These are phyloP conservation scores for Fraxinus sp. DNA, from an alignment of 305 asterid species.

Conservation along the genomic window DNA sequence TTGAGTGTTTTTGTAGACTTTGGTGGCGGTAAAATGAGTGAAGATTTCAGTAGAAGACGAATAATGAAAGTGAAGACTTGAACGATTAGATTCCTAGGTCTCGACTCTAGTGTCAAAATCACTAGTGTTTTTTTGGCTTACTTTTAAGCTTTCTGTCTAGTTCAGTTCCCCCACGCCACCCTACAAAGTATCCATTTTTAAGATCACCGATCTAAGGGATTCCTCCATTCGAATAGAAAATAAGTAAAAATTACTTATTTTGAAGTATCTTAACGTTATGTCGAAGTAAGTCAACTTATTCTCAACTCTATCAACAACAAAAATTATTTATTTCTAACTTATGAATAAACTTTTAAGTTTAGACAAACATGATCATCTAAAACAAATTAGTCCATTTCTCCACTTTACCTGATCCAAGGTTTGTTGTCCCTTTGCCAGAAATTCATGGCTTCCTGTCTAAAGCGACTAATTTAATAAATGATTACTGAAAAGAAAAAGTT, in stretches of 20 bases:
- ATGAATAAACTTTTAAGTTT: background rate
- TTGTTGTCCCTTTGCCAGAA: slow-evolving; percentile 34
- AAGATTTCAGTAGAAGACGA: slow-evolving; percentile 32
- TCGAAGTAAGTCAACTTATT: too few relatives aligned
- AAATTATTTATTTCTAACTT: background rate
- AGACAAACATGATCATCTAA: background rate
- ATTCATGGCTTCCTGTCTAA: slow-evolving; percentile 35
- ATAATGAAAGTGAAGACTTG: slow-evolving; percentile 38
- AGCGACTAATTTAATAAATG: slow-evolving; percentile 19
- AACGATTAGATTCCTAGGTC: slow-evolving; percentile 43
- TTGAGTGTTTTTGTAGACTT: slow-evolving; percentile 15
- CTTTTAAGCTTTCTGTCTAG: slow-evolving; percentile 17
- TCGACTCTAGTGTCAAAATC: slow-evolving; percentile 37
- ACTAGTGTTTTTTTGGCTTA: slow-evolving; percentile 29
- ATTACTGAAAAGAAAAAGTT: background rate
- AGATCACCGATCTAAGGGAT: background rate
- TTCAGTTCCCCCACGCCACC: background rate
- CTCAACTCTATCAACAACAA: too few relatives aligned
- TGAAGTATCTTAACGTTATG: background rate
- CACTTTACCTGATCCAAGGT: slow-evolving; percentile 26
- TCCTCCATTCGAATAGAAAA: background rate
- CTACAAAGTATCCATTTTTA: background rate
- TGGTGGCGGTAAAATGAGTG: slow-evolving; percentile 30
- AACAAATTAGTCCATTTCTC: slow-evolving; percentile 9
- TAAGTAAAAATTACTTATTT: too few relatives aligned